These are phyloP conservation scores for Claviceps citrina DNA, from an alignment of 2,329 filamentous ascomycete genomes.

Conservation along the genomic window DNA sequence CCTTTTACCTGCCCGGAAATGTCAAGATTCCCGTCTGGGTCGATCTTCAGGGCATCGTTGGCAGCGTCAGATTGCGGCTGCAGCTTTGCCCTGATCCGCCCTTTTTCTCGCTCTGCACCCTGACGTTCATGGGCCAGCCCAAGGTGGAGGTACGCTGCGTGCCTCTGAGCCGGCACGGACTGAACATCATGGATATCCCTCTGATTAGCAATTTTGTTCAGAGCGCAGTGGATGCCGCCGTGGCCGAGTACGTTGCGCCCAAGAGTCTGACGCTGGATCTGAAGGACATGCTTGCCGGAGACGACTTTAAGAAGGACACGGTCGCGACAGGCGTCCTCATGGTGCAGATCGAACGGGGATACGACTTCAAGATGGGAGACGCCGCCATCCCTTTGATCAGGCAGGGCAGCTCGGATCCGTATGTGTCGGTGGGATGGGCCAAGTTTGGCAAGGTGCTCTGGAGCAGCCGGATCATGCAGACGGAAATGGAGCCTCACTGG, in stretches of 20 bases:
- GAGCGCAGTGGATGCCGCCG: conserved; percentile 55
- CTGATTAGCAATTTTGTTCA: conserved; percentile 63
- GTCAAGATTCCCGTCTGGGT: conserved; percentile 53
- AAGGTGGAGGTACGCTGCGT: conserved; percentile 56
- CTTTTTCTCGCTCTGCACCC: conserved; percentile 59
- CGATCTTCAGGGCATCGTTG: conserved; percentile 56
- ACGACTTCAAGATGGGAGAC: conserved; percentile 58
- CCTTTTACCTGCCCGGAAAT: conserved; percentile 50
- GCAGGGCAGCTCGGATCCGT: conserved; percentile 50
- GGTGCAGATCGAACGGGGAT: conserved; percentile 49
- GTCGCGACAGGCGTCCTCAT: conserved; percentile 47
- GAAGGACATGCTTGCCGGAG: conserved; percentile 62
- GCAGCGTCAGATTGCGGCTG: conserved; percentile 51
- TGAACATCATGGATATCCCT: conserved; percentile 63
- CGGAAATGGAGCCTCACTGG: conserved; percentile 55
- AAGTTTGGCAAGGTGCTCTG: conserved; percentile 55
- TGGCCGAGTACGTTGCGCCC: conserved; percentile 62
- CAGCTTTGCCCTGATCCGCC: conserved; percentile 63
- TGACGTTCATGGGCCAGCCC: conserved; percentile 62
- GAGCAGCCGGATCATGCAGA: conserved; percentile 46
- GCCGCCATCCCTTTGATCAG: conserved; percentile 43
- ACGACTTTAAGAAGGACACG: conserved; percentile 68
- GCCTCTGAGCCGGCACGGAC: conserved; percentile 50
- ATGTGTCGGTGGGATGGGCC: conserved; percentile 59
- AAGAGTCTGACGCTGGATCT: conserved; percentile 60